Conservation (phyloP, 805 yeast species). For the Candida koratica region DNA sequence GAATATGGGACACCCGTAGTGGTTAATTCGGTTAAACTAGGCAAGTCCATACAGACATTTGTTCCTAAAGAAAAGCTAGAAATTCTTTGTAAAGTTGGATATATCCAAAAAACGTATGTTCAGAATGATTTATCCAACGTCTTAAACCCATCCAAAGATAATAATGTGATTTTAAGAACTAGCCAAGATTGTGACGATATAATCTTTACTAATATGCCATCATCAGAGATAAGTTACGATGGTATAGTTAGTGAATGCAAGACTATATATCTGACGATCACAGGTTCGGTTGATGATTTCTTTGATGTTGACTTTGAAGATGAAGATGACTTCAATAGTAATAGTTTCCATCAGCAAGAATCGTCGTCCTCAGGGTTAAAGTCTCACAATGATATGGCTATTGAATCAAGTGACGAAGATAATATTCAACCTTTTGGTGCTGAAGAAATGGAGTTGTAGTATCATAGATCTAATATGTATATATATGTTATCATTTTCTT, state of each 20-base stretch:
- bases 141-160: conserved; percentile 27
- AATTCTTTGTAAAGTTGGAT: conserved; percentile 40
- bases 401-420: conserved; percentile 36
- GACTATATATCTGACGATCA: conserved; percentile 67
- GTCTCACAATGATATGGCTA: conserved; percentile 25
- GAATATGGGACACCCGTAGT: conserved; percentile 55
- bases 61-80: conserved; percentile 69
- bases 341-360: conserved; percentile 16
- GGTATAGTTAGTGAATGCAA: conserved; percentile 83
- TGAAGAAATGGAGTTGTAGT: conserved; percentile 39
- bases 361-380: conserved; percentile 4
- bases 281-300: conserved; percentile 93
- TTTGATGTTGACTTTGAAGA: conserved; percentile 96
- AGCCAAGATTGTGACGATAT: conserved; percentile 42
- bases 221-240: conserved; percentile 85
- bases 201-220: conserved; percentile 58
- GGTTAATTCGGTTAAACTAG: conserved; percentile 77
- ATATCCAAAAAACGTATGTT: conserved; percentile 34
- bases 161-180: conserved; percentile 22
- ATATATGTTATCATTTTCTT: not conserved
- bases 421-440: conserved; percentile 44
- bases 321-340: conserved; percentile 50
- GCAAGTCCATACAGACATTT: conserved; percentile 79
- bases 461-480: not conserved
- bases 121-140: conserved; percentile 37